These are phyloP conservation scores for Fusarium dimerum DNA, from an alignment of 2,329 filamentous ascomycete species.

Conservation along the genomic window DNA sequence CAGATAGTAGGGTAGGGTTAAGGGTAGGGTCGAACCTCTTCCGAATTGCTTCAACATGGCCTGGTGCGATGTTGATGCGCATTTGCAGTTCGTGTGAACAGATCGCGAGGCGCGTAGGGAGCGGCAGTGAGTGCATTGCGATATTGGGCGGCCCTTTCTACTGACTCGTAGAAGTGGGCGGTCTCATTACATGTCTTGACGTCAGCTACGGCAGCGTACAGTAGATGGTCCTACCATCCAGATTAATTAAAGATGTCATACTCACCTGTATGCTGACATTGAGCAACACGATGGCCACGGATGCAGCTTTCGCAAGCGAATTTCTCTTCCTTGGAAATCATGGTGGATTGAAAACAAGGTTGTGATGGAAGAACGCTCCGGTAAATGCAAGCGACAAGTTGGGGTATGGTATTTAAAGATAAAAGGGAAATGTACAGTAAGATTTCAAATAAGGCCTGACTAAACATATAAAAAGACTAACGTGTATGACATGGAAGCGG, in stretches of 20 bases:
- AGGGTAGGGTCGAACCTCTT: neutral
- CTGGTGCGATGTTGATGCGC: constrained; percentile 4
- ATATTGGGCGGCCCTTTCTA: constrained; percentile 18
- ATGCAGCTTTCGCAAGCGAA: constrained; percentile 17
- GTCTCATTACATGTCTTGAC: constrained; percentile 3
- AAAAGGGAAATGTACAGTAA: too few relatives aligned
- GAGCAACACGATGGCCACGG: constrained; percentile 16
- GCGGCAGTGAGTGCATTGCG: constrained; percentile 18
- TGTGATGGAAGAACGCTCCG: neutral
- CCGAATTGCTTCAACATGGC: constrained; percentile 6
- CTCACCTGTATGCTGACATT: constrained; percentile 17
- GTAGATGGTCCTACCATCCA: too few relatives aligned
- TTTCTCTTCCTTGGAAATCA: constrained; percentile 11
- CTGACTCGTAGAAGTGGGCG: constrained; percentile 15
- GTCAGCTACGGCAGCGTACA: too few relatives aligned
- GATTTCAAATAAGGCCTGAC: too few relatives aligned
- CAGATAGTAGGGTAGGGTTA: neutral
- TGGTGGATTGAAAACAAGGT: neutral
- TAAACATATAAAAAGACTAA: too few relatives aligned
- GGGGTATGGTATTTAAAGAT: too few relatives aligned
- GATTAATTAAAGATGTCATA: neutral
- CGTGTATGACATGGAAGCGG: too few relatives aligned
- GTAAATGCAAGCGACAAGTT: too few relatives aligned
- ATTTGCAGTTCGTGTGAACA: constrained; percentile 18
- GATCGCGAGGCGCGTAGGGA: constrained; percentile 11